Conservation (phyloP, 1,284 basidiomycete species). For the Ustilago crameri region DNA sequence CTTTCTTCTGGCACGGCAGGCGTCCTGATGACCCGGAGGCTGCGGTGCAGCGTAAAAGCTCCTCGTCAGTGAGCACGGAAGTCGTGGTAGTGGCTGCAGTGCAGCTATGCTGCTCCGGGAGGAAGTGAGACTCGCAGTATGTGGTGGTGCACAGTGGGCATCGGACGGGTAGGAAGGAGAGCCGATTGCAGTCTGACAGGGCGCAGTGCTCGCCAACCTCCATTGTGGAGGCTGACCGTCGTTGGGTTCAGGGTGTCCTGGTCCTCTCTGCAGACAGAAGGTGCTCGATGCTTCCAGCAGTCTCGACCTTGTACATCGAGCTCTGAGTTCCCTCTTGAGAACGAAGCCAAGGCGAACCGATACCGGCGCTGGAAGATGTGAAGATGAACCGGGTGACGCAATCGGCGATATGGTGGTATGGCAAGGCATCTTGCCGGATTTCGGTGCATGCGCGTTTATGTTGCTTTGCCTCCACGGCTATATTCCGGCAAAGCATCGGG, state of each 20-base stretch:
- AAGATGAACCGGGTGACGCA: neutral
- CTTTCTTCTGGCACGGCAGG: constrained; percentile 56
- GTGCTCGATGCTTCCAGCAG: too few relatives aligned
- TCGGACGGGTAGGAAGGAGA: constrained; percentile 57
- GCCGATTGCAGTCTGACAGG: constrained; percentile 38
- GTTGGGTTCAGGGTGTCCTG: neutral
- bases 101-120: constrained; percentile 54
- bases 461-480: too few relatives aligned
- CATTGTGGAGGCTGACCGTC: constrained; percentile 18
- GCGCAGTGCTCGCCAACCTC: constrained; percentile 56
- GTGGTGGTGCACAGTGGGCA: constrained; percentile 47
- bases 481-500: neutral
- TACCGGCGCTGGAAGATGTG: neutral
- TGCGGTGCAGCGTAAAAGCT: constrained; percentile 27
- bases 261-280: too few relatives aligned
- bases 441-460: neutral
- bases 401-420: constrained; percentile 13
- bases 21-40: constrained; percentile 25
- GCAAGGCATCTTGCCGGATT: neutral
- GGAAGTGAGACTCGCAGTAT: constrained; percentile 58
- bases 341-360: neutral
- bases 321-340: neutral
- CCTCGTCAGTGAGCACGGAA: constrained; percentile 40
- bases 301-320: too few relatives aligned
- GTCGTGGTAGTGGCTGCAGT: constrained; percentile 27